phyloP scores from a whole-genome alignment of 2,329 filamentous ascomycete species.

The Fusarium brachygibbosum region DNA sequence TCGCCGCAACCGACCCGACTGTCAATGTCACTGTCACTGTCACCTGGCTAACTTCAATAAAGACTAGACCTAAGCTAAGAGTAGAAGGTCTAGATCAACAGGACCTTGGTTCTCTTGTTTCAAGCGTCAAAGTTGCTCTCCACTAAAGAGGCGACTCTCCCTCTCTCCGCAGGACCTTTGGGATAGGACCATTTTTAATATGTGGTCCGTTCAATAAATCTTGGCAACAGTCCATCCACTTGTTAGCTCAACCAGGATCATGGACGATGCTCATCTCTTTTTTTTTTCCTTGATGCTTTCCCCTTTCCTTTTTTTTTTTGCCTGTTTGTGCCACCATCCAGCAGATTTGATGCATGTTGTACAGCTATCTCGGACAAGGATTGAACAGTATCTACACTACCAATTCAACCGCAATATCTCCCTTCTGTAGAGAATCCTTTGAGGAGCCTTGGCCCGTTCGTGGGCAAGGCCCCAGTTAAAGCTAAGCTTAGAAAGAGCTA shows the following conservation, averaged over 20 bases:
- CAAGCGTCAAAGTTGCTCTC: background rate
- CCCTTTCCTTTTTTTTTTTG: background rate
- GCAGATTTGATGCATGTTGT: background rate
- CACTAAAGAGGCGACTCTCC: conserved; percentile 11
- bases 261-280: conserved; percentile 15
- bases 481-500: conserved; percentile 8
- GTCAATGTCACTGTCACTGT: conserved; percentile 2
- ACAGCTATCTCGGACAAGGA: background rate
- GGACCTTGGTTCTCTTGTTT: conserved; percentile 1
- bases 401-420: too few species aligned
- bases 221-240: background rate
- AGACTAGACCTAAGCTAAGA: background rate
- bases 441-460: conserved; percentile 8
- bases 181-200: conserved; percentile 8
- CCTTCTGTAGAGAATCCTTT: background rate
- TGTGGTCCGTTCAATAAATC: conserved; percentile 1
- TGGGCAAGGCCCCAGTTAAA: background rate
- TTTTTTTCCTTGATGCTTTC: background rate
- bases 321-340: background rate
- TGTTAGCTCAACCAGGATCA: conserved; percentile 1
- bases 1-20: background rate
- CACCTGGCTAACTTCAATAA: background rate
- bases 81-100: conserved; percentile 5
- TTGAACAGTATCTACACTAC: background rate
- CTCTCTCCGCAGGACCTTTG: conserved; percentile 2